A percentile compares a stretch with the other conserved stretches of the same genome.
Evolutionary conservation across 1,139 yeast genomes (phyloP).

Genomic region (Pneumocystis jirovecii): DNA sequence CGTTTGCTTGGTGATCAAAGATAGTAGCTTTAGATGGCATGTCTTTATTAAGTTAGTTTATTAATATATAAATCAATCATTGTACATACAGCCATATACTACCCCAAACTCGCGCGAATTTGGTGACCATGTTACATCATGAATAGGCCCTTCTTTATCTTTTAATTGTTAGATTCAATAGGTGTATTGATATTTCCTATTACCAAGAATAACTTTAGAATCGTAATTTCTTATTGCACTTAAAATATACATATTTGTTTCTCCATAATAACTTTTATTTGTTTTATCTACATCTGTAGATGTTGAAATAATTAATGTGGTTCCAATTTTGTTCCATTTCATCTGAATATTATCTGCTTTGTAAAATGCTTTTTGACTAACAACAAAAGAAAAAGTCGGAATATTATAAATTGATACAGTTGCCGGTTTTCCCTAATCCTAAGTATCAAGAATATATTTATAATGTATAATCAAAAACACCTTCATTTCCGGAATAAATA

Average conservation of each 20-base stretch:
- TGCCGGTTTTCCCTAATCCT: constrained; percentile 56
- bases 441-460: neutral
- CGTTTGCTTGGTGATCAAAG: constrained; percentile 86
- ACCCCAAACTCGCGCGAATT: constrained; percentile 94
- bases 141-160: constrained; percentile 89
- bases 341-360: constrained; percentile 88
- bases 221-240: constrained; percentile 90
- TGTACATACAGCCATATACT: constrained; percentile 50
- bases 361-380: constrained; percentile 77
- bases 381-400: constrained; percentile 57
- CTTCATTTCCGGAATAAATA: constrained; percentile 70
- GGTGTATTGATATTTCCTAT: neutral
- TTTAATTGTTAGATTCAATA: neutral
- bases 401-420: constrained; percentile 68
- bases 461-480: constrained; percentile 10
- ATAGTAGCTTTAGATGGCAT: constrained; percentile 96
- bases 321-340: constrained; percentile 89
- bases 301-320: constrained; percentile 83
- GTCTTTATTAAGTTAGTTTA: constrained; percentile 4
- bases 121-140: constrained; percentile 96
- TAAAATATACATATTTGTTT: constrained; percentile 75
- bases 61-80: constrained; percentile 16
- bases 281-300: constrained; percentile 92
- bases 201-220: constrained; percentile 55
- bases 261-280: constrained; percentile 92